Evolutionary conservation across 495 filamentous ascomycete genomes (phyloP), one percentile per base, ranked within the genome.

Genomic region (Rostrohypoxylon terebratum): DNA sequence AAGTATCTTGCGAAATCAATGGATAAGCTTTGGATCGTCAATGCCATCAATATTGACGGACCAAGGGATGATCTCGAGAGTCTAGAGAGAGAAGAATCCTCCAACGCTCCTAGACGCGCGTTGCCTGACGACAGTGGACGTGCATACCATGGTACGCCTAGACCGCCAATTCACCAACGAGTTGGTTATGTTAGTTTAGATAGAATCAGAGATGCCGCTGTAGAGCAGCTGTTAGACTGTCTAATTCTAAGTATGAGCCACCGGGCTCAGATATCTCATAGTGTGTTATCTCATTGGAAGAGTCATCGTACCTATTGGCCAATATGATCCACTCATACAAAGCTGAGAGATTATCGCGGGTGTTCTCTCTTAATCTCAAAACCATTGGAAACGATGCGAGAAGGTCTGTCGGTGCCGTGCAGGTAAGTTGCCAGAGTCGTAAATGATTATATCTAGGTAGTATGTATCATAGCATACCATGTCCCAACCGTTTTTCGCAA

Each of bases 1-100:
- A 54, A 54, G 50, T 54, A 54, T 28, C 50, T 54, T 54, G 20
- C 21, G 47, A 13, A 50, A 13, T 50, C 47, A 0, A 25, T 50
- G 47, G 47, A 50, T 47, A 47, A 7, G 16, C 16, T 7, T 45
- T 20, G 7, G n/a, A 23, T 50, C 47, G 21, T 3, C 11, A 20
- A 50, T 25, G 11, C 8, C 47, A 50, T 50, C 23, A 2, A n/a
- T n/a, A n/a, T 31, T n/a, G 48, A n/a, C 23, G 25, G 28, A 25
- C 11, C 21, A 23, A 51, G 20, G 9, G 47, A 10, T 51, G 3
- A 28, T 13, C 21, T 25, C 0, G 21, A 4, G 13, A 14, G 21
- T 0, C 14, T n/a, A n/a, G n/a, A n/a, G n/a, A n/a, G n/a, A 16
- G 20, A 51, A 51, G 28, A 28, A 18, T 18, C 42, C 42, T 45